Percentiles rank a stretch among this genome's conserved stretches.
These are phyloP conservation scores for Cercospora zeina DNA, from an alignment of 2,329 filamentous ascomycete species.

Conservation along the genomic window DNA sequence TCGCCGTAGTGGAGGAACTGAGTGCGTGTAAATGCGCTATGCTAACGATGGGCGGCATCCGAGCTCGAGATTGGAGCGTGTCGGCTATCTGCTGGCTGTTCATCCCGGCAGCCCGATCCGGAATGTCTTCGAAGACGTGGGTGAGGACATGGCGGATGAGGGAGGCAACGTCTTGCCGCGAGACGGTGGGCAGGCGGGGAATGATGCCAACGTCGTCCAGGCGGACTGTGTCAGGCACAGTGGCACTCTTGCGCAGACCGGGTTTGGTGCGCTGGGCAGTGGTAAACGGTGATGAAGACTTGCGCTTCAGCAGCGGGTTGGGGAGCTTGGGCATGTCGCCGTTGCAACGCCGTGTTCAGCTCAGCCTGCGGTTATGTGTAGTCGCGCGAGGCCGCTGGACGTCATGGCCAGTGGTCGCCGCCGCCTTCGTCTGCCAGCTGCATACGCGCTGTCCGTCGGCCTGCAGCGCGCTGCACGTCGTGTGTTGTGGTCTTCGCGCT, in stretches of 20 bases:
- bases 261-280: constrained; percentile 43
- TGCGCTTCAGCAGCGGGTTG: constrained; percentile 42
- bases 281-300: constrained; percentile 43
- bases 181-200: constrained; percentile 60
- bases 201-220: constrained; percentile 62
- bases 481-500: background rate
- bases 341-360: constrained; percentile 16
- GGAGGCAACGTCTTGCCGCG: constrained; percentile 56
- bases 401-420: background rate
- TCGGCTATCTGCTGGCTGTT: constrained; percentile 63
- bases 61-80: constrained; percentile 61
- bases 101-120: constrained; percentile 60
- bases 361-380: constrained; percentile 13
- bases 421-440: background rate
- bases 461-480: background rate
- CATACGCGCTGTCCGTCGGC: background rate
- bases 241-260: constrained; percentile 26
- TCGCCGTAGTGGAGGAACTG: constrained; percentile 61
- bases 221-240: constrained; percentile 36
- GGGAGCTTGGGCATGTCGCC: constrained; percentile 33
- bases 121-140: constrained; percentile 65
- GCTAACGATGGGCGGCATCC: constrained; percentile 65
- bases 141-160: constrained; percentile 60
- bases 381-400: background rate
- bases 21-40: constrained; percentile 66